Evolutionary conservation across 768 basidiomycete genomes (phyloP), one percentile per base, ranked within the genome.

Genomic region (Hemileccinum rubropunctum): DNA sequence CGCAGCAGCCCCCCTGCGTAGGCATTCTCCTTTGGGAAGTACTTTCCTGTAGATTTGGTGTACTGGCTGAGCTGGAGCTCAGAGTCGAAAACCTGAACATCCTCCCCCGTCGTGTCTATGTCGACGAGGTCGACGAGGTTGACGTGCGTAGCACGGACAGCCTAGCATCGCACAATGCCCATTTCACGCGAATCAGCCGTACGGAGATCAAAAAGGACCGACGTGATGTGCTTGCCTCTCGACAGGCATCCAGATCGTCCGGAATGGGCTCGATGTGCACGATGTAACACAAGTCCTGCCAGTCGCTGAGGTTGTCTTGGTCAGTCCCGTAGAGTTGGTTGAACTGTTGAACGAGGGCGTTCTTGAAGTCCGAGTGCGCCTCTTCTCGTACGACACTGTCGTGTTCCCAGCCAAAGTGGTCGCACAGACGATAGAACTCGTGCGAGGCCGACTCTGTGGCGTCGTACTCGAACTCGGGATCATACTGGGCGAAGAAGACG

Each of bases 101-200:
- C 28, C 1, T 39, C 10, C 0, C 52, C 56, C 1, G 59, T 58
- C 0, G 6, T 32, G 9, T 58, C 20, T 1, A 23, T 41, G 28
- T 60, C 58, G 6, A 58, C 58, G 15, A 59, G 58, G 23, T 60
- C 59, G 23, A 60, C 59, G 12, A 60, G 59, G 4, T 60, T 61
- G 13, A 58, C 52, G 2, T 45, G 15, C 0, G 42, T 54, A 0
- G 12, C 27, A 0, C 39, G 17, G 14, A 60, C 18, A 0, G 49
- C 51, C 58, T 60, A 11, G 23, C 3, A n/a, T n/a, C n/a, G n/a
- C n/a, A n/a, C n/a, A 14, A 6, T 5, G 6, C 4, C 5, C 0
- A 11, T 18, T 11, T n/a, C n/a, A n/a, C n/a, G n/a, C n/a, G n/a
- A n/a, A n/a, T n/a, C n/a, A n/a, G 15, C 17, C 23, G 6, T 6